Percentiles rank a stretch among this genome's conserved stretches.
These are phyloP conservation scores for Pseudocercospora ulei DNA, from an alignment of 2,329 filamentous ascomycete species.

Conservation along the genomic window DNA sequence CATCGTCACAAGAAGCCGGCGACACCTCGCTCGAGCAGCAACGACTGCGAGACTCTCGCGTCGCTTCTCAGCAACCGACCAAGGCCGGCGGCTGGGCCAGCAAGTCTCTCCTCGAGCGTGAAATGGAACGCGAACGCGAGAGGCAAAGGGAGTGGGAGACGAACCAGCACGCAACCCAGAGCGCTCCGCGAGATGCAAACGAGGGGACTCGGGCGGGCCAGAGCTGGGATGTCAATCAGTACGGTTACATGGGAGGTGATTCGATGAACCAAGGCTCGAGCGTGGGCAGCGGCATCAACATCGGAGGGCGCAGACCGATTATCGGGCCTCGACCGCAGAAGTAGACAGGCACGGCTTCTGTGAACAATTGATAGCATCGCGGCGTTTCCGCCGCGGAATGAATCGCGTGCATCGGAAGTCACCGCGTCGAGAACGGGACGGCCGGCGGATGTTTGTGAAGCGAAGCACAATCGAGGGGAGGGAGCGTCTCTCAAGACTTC, in stretches of 20 bases:
- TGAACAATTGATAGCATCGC: too few species aligned
- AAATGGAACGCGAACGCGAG: slow-evolving; percentile 71
- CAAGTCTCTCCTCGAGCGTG: slow-evolving; percentile 64
- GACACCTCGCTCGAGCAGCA: slow-evolving; percentile 41
- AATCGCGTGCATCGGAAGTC: too few species aligned
- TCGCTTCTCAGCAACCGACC: slow-evolving; percentile 50
- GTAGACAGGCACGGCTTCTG: too few species aligned
- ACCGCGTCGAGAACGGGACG: too few species aligned
- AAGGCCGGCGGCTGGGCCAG: slow-evolving; percentile 55
- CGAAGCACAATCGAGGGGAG: too few species aligned
- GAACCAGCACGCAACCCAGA: slow-evolving; percentile 55
- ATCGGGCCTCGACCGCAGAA: slow-evolving; percentile 65
- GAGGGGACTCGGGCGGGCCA: slow-evolving; percentile 60
- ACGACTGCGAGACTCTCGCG: slow-evolving; percentile 52
- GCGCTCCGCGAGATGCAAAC: slow-evolving; percentile 45
- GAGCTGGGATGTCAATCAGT: slow-evolving; percentile 67
- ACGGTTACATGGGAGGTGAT: slow-evolving; percentile 67
- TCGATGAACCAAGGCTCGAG: slow-evolving; percentile 56
- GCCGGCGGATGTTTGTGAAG: too few species aligned
- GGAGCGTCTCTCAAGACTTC: too few species aligned
- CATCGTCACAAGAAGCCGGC: slow-evolving; percentile 43
- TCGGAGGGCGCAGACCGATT: slow-evolving; percentile 64
- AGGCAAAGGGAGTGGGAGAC: slow-evolving; percentile 73
- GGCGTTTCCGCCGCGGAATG: too few species aligned
- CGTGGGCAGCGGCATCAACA: slow-evolving; percentile 52